Conservation (phyloP, 345 rosid genomes). For the Moricandia arvensis region DNA sequence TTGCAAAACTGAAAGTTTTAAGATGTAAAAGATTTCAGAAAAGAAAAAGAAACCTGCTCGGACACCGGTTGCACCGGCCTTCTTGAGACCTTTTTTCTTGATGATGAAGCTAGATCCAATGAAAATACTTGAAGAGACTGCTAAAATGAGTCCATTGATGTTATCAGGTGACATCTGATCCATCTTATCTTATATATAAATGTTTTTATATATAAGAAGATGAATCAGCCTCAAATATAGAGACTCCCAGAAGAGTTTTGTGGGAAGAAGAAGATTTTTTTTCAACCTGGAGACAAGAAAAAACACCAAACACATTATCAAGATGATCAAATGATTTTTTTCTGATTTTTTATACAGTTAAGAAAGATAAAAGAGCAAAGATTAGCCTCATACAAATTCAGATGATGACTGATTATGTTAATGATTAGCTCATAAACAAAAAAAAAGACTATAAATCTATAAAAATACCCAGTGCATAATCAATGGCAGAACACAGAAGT, state of each 20-base stretch:
- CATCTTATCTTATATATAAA: constrained; percentile 32
- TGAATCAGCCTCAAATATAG: constrained; percentile 26
- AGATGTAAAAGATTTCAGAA: not conserved
- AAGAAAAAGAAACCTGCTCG: constrained; percentile 56
- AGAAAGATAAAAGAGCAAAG: not conserved
- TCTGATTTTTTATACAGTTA: too few relatives aligned
- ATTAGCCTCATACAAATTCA: not conserved
- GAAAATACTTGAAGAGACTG: constrained; percentile 82
- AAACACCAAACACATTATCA: not conserved
- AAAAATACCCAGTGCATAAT: not conserved
- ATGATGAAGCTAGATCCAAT: constrained; percentile 93
- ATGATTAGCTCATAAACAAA: not conserved
- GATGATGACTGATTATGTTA: not conserved
- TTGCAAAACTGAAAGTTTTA: not conserved
- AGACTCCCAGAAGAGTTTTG: not conserved
- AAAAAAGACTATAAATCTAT: not conserved
- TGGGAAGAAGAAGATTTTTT: not conserved
- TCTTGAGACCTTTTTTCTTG: constrained; percentile 85
- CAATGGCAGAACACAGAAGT: not conserved
- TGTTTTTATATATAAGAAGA: constrained; percentile 18
- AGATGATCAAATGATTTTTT: not conserved
- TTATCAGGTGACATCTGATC: constrained; percentile 64
- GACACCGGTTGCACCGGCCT: constrained; percentile 61
- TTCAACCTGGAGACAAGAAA: constrained; percentile 16
- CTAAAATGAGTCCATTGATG: constrained; percentile 72